Base-by-base conservation (phyloP, 163 green algal genomes). In the Volvox carteri region DNA sequence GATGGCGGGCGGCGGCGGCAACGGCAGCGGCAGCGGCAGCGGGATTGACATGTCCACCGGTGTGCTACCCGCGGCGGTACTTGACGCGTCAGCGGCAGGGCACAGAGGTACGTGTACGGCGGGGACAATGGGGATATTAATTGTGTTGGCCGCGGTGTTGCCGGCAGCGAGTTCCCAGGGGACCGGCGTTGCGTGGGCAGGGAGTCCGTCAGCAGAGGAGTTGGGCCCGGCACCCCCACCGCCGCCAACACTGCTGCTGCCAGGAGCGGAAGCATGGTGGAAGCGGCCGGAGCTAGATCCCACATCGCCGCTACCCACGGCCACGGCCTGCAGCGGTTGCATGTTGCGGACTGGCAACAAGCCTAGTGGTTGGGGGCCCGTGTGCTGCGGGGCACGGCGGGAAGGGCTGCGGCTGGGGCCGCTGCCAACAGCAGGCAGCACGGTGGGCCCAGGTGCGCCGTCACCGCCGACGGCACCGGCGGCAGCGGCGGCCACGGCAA, bases 351-450 rank as follows among this genome's bases (percentile, higher is more conserved):
- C 30, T 33, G 18, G 16, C n/a, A 44, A 74, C 7, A 41, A 23
- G 23, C 62, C 67, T 1, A 46, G 33, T 18, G 18, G 67, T 18
- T 48, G 67, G 5, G 21, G 67, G 67, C 67, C 8, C 33, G 67
- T 30, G 67, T 11, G 30, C 67, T 76, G 67, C 67, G n/a, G 35
- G 7, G 35, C 14, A 35, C 67, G 67, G 37, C 70, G 70, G 44
- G 70, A 78, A 9, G 70, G 70, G 70, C 70, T 78, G 19, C 70
- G 70, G 39, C 23, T 58, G 37, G 37, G 70, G 14, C 70, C 70
- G 25, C 39, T 21, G 21, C 23, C 37, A 14, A 56, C 70, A 1
- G 70, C 70, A 9, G 70, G 70, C 70, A 78, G 70, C 70, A 39
- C 70, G 28, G 39, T 78, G 18, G 18, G n/a, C n/a, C n/a, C n/a